Evolutionary conservation across 2,329 filamentous ascomycete species (phyloP).

Genomic region (Xylariaceae sp.): DNA sequence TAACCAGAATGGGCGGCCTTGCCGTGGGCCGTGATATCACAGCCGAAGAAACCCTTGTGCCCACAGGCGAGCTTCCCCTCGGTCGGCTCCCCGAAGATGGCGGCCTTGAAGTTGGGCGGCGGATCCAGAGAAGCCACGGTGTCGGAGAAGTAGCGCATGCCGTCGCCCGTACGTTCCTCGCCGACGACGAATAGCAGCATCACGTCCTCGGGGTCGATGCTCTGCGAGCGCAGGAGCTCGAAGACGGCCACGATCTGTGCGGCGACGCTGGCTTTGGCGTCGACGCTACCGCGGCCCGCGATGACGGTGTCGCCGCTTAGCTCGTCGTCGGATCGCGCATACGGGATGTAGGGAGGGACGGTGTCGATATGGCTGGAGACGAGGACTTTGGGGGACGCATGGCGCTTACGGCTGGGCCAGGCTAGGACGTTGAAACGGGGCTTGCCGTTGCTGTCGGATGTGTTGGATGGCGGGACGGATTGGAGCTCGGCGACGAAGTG

Average conservation of each 20-base stretch:
- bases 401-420: conserved; percentile 57
- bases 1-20: conserved; percentile 89
- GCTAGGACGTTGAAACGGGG: conserved; percentile 79
- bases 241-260: conserved; percentile 74
- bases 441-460: conserved; percentile 36
- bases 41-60: conserved; percentile 84
- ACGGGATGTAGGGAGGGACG: conserved; percentile 76
- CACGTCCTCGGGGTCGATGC: conserved; percentile 57
- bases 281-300: conserved; percentile 76
- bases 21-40: conserved; percentile 72
- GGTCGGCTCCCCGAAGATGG: conserved; percentile 93
- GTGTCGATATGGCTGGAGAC: conserved; percentile 84
- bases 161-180: conserved; percentile 81
- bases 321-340: conserved; percentile 60
- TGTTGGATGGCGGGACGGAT: conserved; percentile 46
- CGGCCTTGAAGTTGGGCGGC: conserved; percentile 61
- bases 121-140: conserved; percentile 42
- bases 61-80: conserved; percentile 86
- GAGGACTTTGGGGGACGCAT: conserved; percentile 64
- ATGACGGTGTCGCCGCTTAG: conserved; percentile 60
- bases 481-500: conserved; percentile 55
- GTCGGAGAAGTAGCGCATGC: conserved; percentile 70
- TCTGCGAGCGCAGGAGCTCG: conserved; percentile 53
- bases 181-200: conserved; percentile 76
- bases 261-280: conserved; percentile 73